These are phyloP conservation scores for Clarkia xantiana DNA, from an alignment of 345 rosid species.

Conservation along the genomic window DNA sequence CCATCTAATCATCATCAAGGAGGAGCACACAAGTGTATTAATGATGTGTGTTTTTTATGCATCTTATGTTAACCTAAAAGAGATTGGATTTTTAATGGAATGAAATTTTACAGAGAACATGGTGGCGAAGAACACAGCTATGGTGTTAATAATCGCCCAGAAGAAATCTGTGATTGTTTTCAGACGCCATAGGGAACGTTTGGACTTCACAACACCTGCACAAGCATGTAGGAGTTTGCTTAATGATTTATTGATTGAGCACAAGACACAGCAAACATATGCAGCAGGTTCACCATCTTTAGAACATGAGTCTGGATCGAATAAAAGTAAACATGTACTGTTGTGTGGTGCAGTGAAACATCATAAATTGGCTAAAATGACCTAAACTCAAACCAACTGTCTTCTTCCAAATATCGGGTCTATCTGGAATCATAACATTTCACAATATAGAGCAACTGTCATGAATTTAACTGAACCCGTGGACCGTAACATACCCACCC, in stretches of 20 bases:
- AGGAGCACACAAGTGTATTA: background rate
- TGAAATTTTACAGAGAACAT: slow-evolving; percentile 50
- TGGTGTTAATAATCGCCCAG: slow-evolving; percentile 53
- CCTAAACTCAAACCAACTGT: too few relatives aligned
- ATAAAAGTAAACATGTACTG: too few relatives aligned
- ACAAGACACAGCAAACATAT: background rate
- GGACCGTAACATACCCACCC: too few relatives aligned
- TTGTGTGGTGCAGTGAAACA: too few relatives aligned
- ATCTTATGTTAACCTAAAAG: background rate
- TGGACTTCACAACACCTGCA: slow-evolving; percentile 21
- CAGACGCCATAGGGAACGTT: slow-evolving; percentile 52
- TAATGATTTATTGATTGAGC: background rate
- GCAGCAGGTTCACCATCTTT: background rate
- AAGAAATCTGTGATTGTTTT: slow-evolving; percentile 51
- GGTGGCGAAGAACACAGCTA: slow-evolving; percentile 46
- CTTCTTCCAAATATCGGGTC: too few relatives aligned
- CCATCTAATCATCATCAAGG: slow-evolving; percentile 42
- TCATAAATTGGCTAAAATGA: too few relatives aligned
- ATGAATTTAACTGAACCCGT: too few relatives aligned
- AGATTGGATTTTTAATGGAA: too few relatives aligned
- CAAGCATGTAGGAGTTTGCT: background rate
- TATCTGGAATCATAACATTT: too few relatives aligned
- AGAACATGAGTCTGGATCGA: too few relatives aligned
- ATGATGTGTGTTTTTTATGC: background rate
- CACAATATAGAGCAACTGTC: too few relatives aligned